A percentile compares a stretch with the other conserved stretches of the same genome.
These are phyloP conservation scores for Holtermanniella nyarrowii DNA, from an alignment of 768 basidiomycete genomes.

Conservation along the genomic window DNA sequence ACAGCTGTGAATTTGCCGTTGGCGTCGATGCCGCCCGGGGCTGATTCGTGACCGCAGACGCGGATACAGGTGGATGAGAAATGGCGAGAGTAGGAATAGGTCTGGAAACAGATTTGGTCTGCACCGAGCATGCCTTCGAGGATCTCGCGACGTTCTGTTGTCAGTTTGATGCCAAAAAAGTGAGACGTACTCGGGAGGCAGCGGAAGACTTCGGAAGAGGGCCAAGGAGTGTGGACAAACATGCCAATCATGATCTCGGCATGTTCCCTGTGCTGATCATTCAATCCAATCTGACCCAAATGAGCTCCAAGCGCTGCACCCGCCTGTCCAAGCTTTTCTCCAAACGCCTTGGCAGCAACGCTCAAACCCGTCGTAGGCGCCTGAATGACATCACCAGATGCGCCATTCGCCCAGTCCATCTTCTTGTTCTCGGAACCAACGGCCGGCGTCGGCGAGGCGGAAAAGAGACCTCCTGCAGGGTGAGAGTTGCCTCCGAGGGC, in stretches of 20 bases:
- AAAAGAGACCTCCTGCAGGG: slow-evolving; percentile 9
- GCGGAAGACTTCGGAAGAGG: slow-evolving; percentile 88
- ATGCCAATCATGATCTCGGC: slow-evolving; percentile 65
- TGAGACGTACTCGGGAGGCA: slow-evolving; percentile 67
- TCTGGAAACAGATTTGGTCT: slow-evolving; percentile 89
- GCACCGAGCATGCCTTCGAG: slow-evolving; percentile 97
- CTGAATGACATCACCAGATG: neutral
- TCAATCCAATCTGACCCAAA: neutral
- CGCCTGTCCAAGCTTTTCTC: slow-evolving; percentile 21
- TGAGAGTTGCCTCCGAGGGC: slow-evolving; percentile 43
- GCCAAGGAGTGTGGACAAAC: slow-evolving; percentile 97
- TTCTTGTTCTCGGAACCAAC: slow-evolving; percentile 14
- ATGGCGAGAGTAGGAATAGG: slow-evolving; percentile 89
- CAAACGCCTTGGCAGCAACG: neutral
- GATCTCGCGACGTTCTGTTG: slow-evolving; percentile 73
- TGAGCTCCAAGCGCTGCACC: slow-evolving; percentile 25
- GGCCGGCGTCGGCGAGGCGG: slow-evolving; percentile 21
- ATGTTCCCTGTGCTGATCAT: slow-evolving; percentile 9
- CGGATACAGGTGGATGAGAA: slow-evolving; percentile 90
- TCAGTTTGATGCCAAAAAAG: neutral
- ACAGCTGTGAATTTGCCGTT: slow-evolving; percentile 74
- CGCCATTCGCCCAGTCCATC: slow-evolving; percentile 26
- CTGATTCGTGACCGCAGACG: slow-evolving; percentile 88
- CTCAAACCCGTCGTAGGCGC: slow-evolving; percentile 1
- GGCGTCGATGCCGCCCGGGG: slow-evolving; percentile 61